phyloP scores from a whole-genome alignment of 2,329 filamentous ascomycete species.

The Diaporthe destruens region DNA sequence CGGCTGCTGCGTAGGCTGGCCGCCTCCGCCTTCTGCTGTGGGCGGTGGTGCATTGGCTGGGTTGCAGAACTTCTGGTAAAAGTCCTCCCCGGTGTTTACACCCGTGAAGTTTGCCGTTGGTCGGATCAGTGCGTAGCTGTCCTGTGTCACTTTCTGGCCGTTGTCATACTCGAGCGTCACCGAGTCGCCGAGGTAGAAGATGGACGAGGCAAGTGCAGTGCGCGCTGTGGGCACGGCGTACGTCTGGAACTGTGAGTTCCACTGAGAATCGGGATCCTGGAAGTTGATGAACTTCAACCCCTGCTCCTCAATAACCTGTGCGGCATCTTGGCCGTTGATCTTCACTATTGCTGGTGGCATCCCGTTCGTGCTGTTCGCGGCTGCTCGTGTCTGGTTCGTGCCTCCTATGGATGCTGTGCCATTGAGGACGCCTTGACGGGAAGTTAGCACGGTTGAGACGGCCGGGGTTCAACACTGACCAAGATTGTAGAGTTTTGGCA shows the following conservation, averaged over 20 bases:
- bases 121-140: conserved; percentile 47
- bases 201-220: conserved; percentile 45
- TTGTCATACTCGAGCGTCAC: conserved; percentile 52
- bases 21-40: conserved; percentile 37
- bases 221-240: conserved; percentile 46
- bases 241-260: conserved; percentile 51
- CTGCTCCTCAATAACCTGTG: conserved; percentile 61
- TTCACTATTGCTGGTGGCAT: conserved; percentile 62
- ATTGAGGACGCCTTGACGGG: conserved; percentile 50
- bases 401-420: conserved; percentile 46
- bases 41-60: conserved; percentile 41
- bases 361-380: conserved; percentile 26
- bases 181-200: conserved; percentile 48
- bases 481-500: conserved; percentile 70
- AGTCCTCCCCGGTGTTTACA: conserved; percentile 52
- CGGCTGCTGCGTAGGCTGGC: conserved; percentile 14
- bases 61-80: conserved; percentile 52
- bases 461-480: conserved; percentile 47
- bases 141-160: conserved; percentile 47
- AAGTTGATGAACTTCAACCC: conserved; percentile 58
- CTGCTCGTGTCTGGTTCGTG: conserved; percentile 33
- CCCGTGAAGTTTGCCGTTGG: conserved; percentile 48
- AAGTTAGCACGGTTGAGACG: background rate
- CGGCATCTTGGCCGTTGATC: conserved; percentile 70
- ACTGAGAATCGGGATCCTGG: conserved; percentile 70